These are phyloP conservation scores for Candida tallmaniae DNA, from an alignment of 805 yeast genomes.

Conservation along the genomic window DNA sequence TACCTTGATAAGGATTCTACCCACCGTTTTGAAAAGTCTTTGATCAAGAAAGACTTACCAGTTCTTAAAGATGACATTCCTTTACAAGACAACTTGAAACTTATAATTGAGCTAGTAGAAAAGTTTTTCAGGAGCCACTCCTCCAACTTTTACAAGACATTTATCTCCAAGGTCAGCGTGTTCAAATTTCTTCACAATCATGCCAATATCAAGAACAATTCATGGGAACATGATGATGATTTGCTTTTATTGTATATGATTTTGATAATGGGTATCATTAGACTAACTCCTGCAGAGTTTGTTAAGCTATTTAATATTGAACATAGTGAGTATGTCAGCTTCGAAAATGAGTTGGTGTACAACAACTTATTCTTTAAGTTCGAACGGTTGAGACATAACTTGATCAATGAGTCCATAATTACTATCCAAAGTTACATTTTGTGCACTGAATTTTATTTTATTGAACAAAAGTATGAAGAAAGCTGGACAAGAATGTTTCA, in stretches of 20 bases:
- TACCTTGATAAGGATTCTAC: conserved; percentile 11
- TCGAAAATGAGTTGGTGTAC: conserved; percentile 5
- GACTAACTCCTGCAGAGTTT: conserved; percentile 26
- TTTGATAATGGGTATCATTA: conserved; percentile 36
- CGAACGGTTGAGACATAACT: conserved; percentile 42
- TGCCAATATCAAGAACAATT: conserved; percentile 23
- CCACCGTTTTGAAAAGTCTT: conserved; percentile 12
- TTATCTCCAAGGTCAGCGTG: conserved; percentile 29
- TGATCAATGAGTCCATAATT: conserved; percentile 43
- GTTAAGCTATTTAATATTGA: conserved; percentile 8
- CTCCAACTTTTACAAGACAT: conserved; percentile 35
- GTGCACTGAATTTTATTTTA: conserved; percentile 48
- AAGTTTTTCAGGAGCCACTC: conserved; percentile 35
- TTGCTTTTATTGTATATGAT: conserved; percentile 43
- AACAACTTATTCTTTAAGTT: conserved; percentile 33
- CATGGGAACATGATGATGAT: conserved; percentile 49
- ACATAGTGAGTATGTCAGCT: conserved; percentile 7
- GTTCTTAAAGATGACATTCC: conserved; percentile 5
- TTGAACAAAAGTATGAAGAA: conserved; percentile 46
- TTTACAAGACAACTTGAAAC: conserved; percentile 21
- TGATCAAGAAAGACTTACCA: conserved; percentile 32
- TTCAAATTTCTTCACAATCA: conserved; percentile 35
- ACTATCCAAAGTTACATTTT: conserved; percentile 47
- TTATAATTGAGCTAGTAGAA: conserved; percentile 33
- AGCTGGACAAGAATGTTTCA: conserved; percentile 50